These are phyloP conservation scores for Iris macrosiphon DNA, from an alignment of 106 monocot genomes.

Conservation along the genomic window DNA sequence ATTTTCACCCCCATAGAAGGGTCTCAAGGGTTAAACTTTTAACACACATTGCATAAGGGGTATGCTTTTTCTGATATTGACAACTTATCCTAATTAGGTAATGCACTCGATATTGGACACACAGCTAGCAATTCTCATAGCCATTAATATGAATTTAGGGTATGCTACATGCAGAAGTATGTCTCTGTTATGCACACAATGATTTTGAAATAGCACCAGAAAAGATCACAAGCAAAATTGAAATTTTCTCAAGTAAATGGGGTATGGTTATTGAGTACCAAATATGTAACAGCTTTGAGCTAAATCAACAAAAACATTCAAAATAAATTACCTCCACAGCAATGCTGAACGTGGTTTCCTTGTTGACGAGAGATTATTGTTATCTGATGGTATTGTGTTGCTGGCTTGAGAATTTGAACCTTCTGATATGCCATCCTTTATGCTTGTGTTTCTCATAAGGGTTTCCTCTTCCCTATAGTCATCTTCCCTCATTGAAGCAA, in stretches of 20 bases:
- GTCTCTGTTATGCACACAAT: too few relatives aligned
- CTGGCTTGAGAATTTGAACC: slow-evolving; percentile 36
- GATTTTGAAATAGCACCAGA: not conserved
- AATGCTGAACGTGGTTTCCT: slow-evolving; percentile 85
- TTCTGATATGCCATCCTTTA: slow-evolving; percentile 68
- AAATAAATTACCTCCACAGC: slow-evolving; percentile 74
- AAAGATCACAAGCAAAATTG: not conserved
- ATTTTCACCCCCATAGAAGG: too few relatives aligned
- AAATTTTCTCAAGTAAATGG: not conserved
- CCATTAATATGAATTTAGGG: too few relatives aligned
- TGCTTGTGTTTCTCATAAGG: slow-evolving; percentile 52
- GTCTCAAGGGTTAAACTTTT: too few relatives aligned
- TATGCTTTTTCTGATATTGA: too few relatives aligned
- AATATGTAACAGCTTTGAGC: not conserved
- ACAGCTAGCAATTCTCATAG: too few relatives aligned
- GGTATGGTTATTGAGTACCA: not conserved
- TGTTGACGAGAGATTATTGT: slow-evolving; percentile 39
- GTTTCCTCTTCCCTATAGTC: slow-evolving; percentile 74
- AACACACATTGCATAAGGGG: too few relatives aligned
- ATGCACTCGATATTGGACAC: too few relatives aligned
- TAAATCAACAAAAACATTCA: not conserved
- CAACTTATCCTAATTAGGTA: too few relatives aligned
- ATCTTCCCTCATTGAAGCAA: slow-evolving; percentile 89
- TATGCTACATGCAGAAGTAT: too few relatives aligned
- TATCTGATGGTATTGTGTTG: slow-evolving; percentile 29